These are phyloP conservation scores for Phytophthora cryptogea DNA, from an alignment of 352 stramenopile species.

Conservation along the genomic window DNA sequence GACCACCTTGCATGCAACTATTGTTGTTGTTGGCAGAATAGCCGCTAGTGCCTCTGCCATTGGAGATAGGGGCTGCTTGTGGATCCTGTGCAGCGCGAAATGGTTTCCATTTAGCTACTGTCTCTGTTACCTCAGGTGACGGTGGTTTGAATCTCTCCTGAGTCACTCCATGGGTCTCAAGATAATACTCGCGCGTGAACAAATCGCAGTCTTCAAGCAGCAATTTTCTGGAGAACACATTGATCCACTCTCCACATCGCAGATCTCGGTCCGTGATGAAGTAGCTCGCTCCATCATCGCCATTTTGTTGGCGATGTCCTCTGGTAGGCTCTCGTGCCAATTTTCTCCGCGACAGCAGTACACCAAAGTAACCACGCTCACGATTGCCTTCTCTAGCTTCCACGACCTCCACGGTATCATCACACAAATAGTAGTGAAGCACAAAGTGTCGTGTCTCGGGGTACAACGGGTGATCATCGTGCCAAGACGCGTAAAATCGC, in stretches of 20 bases:
- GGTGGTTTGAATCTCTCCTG: slow-evolving; percentile 62
- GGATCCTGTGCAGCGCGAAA: slow-evolving; percentile 40
- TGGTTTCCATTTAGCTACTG: slow-evolving; percentile 58
- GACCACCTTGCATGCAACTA: slow-evolving; percentile 34
- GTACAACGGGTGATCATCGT: slow-evolving; percentile 90
- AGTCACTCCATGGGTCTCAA: slow-evolving; percentile 77
- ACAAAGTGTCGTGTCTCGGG: slow-evolving; percentile 88
- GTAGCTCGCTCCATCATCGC: slow-evolving; percentile 27
- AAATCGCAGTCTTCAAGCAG: slow-evolving; percentile 91
- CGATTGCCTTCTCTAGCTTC: slow-evolving; percentile 65
- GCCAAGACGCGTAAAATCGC: slow-evolving; percentile 92
- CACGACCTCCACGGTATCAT: slow-evolving; percentile 93
- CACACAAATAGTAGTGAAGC: slow-evolving; percentile 92
- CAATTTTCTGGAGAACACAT: slow-evolving; percentile 86
- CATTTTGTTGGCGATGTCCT: slow-evolving; percentile 20
- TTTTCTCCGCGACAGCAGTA: slow-evolving; percentile 82
- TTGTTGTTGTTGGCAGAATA: slow-evolving; percentile 39
- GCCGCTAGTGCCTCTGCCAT: slow-evolving; percentile 28
- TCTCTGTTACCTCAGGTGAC: neutral
- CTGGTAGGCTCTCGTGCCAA: slow-evolving; percentile 46
- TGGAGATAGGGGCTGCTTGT: slow-evolving; percentile 15
- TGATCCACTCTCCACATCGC: slow-evolving; percentile 81
- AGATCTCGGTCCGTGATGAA: slow-evolving; percentile 74
- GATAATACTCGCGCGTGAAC: slow-evolving; percentile 92
- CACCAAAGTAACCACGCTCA: slow-evolving; percentile 65